Evolutionary conservation across 371 early-diverging fungal genomes (phyloP).

Genomic region (Mortierella sp.): DNA sequence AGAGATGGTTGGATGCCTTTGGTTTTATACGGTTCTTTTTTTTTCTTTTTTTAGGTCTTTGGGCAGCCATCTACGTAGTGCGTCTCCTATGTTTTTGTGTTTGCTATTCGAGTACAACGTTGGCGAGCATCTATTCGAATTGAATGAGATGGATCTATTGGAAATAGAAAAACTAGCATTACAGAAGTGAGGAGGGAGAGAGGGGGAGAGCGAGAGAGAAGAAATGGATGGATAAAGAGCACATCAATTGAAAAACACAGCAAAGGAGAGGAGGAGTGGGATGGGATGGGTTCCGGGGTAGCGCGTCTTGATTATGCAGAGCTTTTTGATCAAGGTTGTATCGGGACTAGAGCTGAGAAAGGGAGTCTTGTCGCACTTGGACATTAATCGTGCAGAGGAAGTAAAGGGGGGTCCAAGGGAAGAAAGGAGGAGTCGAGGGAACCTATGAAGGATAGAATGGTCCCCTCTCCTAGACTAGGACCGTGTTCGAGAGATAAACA

Average conservation of each 20-base stretch:
- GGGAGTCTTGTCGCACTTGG: background rate
- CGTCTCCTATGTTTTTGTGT: background rate
- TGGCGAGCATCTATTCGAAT: background rate
- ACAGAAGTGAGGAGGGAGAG: background rate
- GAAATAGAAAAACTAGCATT: background rate
- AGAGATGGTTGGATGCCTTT: background rate
- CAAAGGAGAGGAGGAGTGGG: background rate
- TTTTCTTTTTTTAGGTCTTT: background rate
- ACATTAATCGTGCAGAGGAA: background rate
- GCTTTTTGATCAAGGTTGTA: background rate
- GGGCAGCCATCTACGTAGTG: background rate
- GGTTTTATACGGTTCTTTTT: background rate
- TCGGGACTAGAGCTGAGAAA: background rate
- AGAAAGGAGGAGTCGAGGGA: background rate
- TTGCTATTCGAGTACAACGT: background rate
- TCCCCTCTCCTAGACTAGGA: background rate
- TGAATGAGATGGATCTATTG: background rate
- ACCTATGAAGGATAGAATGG: background rate
- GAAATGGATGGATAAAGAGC: background rate
- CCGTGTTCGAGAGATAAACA: background rate
- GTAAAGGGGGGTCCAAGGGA: too few relatives aligned
- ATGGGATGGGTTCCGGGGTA: background rate
- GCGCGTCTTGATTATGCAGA: background rate
- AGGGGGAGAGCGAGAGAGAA: background rate
- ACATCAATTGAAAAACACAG: background rate